These are phyloP conservation scores for Metschnikowia arizonensis DNA, from an alignment of 805 yeast species.

Conservation along the genomic window DNA sequence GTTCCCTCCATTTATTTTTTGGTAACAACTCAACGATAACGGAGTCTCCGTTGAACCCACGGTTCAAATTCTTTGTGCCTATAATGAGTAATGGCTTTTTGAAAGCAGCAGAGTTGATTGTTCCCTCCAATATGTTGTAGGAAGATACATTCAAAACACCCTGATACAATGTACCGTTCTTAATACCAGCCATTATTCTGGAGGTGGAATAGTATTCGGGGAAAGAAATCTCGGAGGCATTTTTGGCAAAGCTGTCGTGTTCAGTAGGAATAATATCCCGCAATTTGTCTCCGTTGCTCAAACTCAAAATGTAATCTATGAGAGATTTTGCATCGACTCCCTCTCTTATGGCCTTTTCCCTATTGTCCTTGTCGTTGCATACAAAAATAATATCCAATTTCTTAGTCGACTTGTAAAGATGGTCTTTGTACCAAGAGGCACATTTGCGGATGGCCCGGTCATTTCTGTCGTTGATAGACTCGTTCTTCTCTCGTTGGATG, in stretches of 20 bases:
- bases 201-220: conserved; percentile 78
- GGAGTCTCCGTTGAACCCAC: conserved; percentile 88
- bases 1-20: conserved; percentile 79
- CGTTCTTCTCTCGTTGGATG: conserved; percentile 57
- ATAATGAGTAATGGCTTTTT: conserved; percentile 76
- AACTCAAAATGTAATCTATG: conserved; percentile 62
- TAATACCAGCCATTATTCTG: conserved; percentile 84
- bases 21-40: conserved; percentile 91
- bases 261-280: conserved; percentile 72
- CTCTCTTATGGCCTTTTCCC: conserved; percentile 51
- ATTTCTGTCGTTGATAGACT: conserved; percentile 81
- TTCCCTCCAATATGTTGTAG: conserved; percentile 86
- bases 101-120: conserved; percentile 65
- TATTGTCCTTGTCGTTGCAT: conserved; percentile 74
- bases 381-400: conserved; percentile 52
- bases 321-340: conserved; percentile 54
- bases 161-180: conserved; percentile 81
- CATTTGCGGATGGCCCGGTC: conserved; percentile 84
- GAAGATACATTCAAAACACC: conserved; percentile 78
- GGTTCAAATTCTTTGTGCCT: conserved; percentile 81
- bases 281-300: conserved; percentile 71
- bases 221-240: conserved; percentile 53
- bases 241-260: conserved; percentile 35
- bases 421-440: conserved; percentile 67
- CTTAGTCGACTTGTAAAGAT: conserved; percentile 41